Base-by-base conservation (phyloP, 768 basidiomycete genomes). In the Paxillus ammoniavirescens region DNA sequence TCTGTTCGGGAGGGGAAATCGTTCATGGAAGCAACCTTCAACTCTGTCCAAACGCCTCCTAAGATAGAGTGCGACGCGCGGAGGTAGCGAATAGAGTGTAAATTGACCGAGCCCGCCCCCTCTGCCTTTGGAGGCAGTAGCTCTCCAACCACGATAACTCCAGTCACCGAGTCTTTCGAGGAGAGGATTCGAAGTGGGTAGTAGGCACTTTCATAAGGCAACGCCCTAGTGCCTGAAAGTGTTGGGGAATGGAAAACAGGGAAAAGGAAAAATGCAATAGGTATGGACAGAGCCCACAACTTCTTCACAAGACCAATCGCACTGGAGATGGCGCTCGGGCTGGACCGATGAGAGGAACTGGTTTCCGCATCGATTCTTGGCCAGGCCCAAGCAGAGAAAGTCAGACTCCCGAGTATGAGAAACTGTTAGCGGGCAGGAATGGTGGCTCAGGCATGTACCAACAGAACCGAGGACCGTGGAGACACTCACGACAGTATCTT, bases 71-170 rank as follows among this genome's bases (percentile, higher is more conserved):
- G 84, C 8, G 81, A 81, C 21, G 79, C 84, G 18, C 84, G 82
- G 47, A 86, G 70, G 61, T 83, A 86, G 48, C 84, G 78, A 21
- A 80, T 67, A 26, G 82, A 82, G 56, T 82, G 77, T 59, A 81
- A 61, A 9, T 43, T 26, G 13, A 53, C 41, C 30, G 72, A 63
- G 42, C 69, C 55, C 5, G 68, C 69, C 17, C 65, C 57, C 50
- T 66, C 65, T 5, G 66, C 52, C 7, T 46, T 21, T 4, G 73
- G 77, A 36, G 80, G 75, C 4, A 82, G 63, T 38, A 80, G 72
- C 61, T 98, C 91, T 28, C 83, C 94, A 8, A 97, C 93, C 2
- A 88, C 81, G 33, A 98, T 82, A 13, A 87, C 73, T 1, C 94
- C 94, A 1, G 91, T 95, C n/a, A 79, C 68, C 17, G 89, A 89